Conservation (phyloP, 139 green algal species). For the Zygnema cylindricum region DNA sequence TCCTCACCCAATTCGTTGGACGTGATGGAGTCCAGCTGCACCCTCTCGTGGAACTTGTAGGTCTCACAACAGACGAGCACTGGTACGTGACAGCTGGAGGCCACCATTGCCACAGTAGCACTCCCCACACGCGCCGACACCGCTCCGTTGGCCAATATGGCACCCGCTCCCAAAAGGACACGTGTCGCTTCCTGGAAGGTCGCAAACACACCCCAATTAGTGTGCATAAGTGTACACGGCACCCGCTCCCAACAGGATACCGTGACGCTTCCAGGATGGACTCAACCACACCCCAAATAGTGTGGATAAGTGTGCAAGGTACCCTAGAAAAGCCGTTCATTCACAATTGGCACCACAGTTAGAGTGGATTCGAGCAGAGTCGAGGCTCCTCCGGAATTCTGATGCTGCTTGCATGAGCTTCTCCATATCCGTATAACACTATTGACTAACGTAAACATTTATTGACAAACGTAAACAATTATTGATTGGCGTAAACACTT, state of each 20-base stretch:
- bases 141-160: slow-evolving; percentile 91
- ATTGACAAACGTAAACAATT: neutral
- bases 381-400: too few relatives aligned
- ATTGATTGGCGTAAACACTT: neutral
- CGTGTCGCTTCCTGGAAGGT: slow-evolving; percentile 73
- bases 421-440: too few relatives aligned
- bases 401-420: too few relatives aligned
- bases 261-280: too few relatives aligned
- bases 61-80: slow-evolving; percentile 94
- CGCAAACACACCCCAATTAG: too few relatives aligned
- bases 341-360: too few relatives aligned
- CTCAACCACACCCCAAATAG: too few relatives aligned
- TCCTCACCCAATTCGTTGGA: slow-evolving; percentile 92
- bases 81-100: slow-evolving; percentile 71
- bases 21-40: slow-evolving; percentile 81
- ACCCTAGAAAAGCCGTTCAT: too few relatives aligned
- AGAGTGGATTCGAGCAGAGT: too few relatives aligned
- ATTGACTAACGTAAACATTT: neutral
- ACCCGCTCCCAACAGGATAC: too few relatives aligned
- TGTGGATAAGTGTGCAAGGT: too few relatives aligned
- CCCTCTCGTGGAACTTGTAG: slow-evolving; percentile 93
- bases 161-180: slow-evolving; percentile 87
- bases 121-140: slow-evolving; percentile 84
- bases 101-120: slow-evolving; percentile 84
- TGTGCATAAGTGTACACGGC: too few relatives aligned